Evolutionary conservation across 345 rosid species (phyloP).

Genomic region (Cardamine chenopodiifolia): DNA sequence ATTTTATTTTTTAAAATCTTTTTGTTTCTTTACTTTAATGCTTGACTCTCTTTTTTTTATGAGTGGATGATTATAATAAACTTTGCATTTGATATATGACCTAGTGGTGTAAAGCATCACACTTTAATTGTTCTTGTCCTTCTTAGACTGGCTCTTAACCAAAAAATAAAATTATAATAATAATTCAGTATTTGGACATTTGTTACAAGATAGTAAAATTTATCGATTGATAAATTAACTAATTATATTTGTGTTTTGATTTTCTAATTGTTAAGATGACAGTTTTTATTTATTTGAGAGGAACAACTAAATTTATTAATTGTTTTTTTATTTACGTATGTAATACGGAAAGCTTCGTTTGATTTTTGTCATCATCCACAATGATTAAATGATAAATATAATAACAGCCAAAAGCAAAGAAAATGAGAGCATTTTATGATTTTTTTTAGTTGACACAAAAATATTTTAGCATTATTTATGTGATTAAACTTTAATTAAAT

Average conservation of each 20-base stretch:
- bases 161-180: slow-evolving; percentile 3
- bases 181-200: background rate
- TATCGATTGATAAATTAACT: background rate
- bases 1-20: background rate
- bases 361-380: slow-evolving; percentile 17
- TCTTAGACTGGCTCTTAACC: slow-evolving; percentile 30
- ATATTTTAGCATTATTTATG: too few relatives aligned
- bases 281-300: background rate
- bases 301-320: background rate
- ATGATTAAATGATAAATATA: slow-evolving; percentile 1
- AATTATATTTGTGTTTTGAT: background rate
- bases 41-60: slow-evolving; percentile 7
- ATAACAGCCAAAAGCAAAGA: background rate
- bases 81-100: slow-evolving; percentile 1
- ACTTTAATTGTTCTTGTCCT: slow-evolving; percentile 10
- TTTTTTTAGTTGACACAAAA: too few relatives aligned
- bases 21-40: slow-evolving; percentile 12
- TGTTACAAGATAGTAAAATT: background rate
- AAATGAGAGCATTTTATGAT: too few relatives aligned
- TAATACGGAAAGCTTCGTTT: slow-evolving; percentile 27
- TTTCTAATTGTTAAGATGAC: slow-evolving; percentile 10
- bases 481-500: background rate
- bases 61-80: slow-evolving; percentile 2
- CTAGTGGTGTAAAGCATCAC: background rate
- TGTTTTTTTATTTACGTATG: slow-evolving; percentile 16